Evolutionary conservation across 352 stramenopile species (phyloP), one percentile per base, ranked within the genome.

Genomic region (Pythium brassicae): DNA sequence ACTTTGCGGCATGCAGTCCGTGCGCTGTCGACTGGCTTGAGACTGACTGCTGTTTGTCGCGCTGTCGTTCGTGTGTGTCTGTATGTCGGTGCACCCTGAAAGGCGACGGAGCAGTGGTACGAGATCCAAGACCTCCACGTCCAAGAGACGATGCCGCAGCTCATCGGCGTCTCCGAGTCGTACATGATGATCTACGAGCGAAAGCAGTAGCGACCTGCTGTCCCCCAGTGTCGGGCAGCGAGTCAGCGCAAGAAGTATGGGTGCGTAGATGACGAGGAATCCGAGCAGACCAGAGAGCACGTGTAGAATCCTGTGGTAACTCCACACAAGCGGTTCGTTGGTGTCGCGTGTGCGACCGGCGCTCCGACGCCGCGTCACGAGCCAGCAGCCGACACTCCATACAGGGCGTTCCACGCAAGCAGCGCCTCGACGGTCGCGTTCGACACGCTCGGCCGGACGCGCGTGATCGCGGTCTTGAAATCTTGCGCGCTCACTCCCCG

Each of bases 71-170:
- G 10, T 17, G 11, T n/a, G 10, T 23, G 35, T 10, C 35, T 14
- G n/a, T 34, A 96, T 19, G 7, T 27, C 19, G 3, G 14, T 46
- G 40, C n/a, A 6, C 19, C 40, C 7, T 35, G 29, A 12, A 46
- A 46, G 76, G 92, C 86, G 25, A 96, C 87, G 5, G 89, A 97
- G 47, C 93, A 98, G 59, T 99, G 96, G 97, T 99, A 99, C 68
- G 97, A 99, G 62, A 97, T 99, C 43, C 95, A 99, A 63, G 97
- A 99, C 63, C 73, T 99, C 22, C 89, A 98, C 55, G 96, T 99
- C 9, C 85, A 96, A 54, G 92, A 99, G 69, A 99, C 94, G 11
- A 98, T 98, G 83, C 94, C 97, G 14, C 95, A 99, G 71, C 83
- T 98, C 40, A 99, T 99, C 65, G 95, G 94, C 17, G 75, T 98